Base-by-base conservation (phyloP, 2,329 filamentous ascomycete species). In the Fusarium algeriense region DNA sequence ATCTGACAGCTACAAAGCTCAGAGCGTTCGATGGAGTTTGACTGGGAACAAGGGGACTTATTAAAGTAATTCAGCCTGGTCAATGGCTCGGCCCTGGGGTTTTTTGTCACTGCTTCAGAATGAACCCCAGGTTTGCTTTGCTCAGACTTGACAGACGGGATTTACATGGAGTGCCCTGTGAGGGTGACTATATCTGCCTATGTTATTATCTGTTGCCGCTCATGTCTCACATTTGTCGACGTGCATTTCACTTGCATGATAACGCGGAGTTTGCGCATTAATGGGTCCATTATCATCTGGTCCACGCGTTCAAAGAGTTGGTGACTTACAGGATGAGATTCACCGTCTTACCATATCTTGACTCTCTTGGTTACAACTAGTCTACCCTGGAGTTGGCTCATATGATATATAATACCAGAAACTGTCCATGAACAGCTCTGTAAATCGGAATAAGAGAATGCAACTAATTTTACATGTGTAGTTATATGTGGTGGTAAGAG, bases 111-210 rank as follows among this genome's bases (percentile, higher is more conserved):
- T 32, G 37, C 28, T 34, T 45, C 30, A 40, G 41, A 44, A 50
- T 34, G 13, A 13, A 34, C 53, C 55, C 61, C 38, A 28, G 28
- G 19, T 23, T 66, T 23, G n/a, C 19, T 23, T 41, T 37, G 23
- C 38, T 28, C 19, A 52, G 23, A 28, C 46, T 23, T 69, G 38
- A 44, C 38, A 57, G 45, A 48, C 23, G 10, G 30, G 26, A 30
- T 34, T 62, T 49, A 57, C 69, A 65, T 61, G 67, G 62, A 70
- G 38, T 30, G 58, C 56, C 63, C 53, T 61, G 55, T 44, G 20
- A 59, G 40, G 30, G 20, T 30, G 37, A 23, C 60, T 50, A 67
- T 67, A 69, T 55, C 54, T 63, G 57, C 30, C 49, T 32, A 48
- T 23, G 17, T 35, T 63, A 64, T 69, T 43, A 12, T 50, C 32